Evolutionary conservation across 768 basidiomycete genomes (phyloP).

Genomic region (Lactifluus volemus): DNA sequence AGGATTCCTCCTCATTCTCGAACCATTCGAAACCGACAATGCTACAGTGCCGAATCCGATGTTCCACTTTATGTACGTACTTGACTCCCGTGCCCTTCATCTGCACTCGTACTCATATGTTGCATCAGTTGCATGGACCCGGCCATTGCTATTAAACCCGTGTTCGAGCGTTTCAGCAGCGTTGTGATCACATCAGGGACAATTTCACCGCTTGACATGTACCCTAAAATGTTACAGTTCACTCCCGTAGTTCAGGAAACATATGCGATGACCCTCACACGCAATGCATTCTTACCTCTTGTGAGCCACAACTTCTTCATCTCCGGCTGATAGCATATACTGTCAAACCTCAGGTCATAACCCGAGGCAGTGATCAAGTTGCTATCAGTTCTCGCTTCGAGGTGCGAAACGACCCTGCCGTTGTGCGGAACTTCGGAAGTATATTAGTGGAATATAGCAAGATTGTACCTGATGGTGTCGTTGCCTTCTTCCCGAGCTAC

Average conservation of each 20-base stretch:
- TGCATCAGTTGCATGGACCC: slow-evolving; percentile 87
- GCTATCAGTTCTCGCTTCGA: slow-evolving; percentile 98
- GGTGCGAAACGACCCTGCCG: slow-evolving; percentile 97
- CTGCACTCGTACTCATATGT: neutral
- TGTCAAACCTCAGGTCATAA: slow-evolving; percentile 64
- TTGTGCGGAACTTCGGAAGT: slow-evolving; percentile 97
- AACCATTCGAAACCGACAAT: slow-evolving; percentile 97
- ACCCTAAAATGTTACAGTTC: slow-evolving; percentile 99
- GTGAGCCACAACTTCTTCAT: slow-evolving; percentile 34
- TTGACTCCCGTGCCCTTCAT: slow-evolving; percentile 9
- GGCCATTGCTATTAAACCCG: slow-evolving; percentile 92
- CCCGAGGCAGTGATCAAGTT: slow-evolving; percentile 96
- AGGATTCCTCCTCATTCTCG: slow-evolving; percentile 95
- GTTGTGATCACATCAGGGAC: slow-evolving; percentile 99
- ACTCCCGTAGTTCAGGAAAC: slow-evolving; percentile 95
- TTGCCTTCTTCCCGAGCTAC: slow-evolving; percentile 98
- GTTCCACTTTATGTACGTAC: slow-evolving; percentile 85
- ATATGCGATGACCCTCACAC: slow-evolving; percentile 94
- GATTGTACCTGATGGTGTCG: slow-evolving; percentile 96
- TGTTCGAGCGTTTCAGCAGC: slow-evolving; percentile 96
- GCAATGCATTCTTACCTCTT: slow-evolving; percentile 93
- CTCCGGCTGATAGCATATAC: neutral
- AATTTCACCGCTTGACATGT: slow-evolving; percentile 98
- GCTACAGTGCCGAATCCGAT: slow-evolving; percentile 98
- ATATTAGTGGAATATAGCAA: slow-evolving; percentile 98